A percentile compares a stretch with the other conserved stretches of the same genome.
Evolutionary conservation across 768 basidiomycete genomes (phyloP).

Genomic region (Auriscalpium orientale): DNA sequence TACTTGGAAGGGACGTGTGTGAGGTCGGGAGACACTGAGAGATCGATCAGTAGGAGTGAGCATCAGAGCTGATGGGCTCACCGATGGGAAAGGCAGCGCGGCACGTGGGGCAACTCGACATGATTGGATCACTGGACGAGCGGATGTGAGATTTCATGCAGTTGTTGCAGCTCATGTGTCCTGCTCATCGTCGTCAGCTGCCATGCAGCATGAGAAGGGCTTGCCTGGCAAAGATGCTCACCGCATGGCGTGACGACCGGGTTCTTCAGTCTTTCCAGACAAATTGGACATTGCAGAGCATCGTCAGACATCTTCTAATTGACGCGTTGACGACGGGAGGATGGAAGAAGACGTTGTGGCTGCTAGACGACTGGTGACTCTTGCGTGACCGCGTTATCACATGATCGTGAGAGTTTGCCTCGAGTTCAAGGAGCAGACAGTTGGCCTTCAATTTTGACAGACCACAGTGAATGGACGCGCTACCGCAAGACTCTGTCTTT

Average conservation of each 20-base stretch:
- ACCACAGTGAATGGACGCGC: too few species aligned
- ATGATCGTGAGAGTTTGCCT: too few species aligned
- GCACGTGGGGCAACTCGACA: conserved; percentile 10
- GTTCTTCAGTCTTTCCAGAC: conserved; percentile 4
- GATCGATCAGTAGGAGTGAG: neutral
- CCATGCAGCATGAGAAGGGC: neutral
- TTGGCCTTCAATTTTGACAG: too few species aligned
- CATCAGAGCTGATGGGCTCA: neutral
- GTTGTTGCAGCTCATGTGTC: conserved; percentile 7
- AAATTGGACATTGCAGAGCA: conserved; percentile 7
- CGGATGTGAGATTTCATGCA: conserved; percentile 3
- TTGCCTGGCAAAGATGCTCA: neutral
- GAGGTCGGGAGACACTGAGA: conserved; percentile 4
- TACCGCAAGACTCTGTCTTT: too few species aligned
- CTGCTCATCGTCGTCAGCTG: neutral
- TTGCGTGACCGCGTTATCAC: too few species aligned
- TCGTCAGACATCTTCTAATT: neutral
- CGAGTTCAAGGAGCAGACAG: too few species aligned
- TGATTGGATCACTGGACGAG: neutral
- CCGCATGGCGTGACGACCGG: conserved; percentile 10
- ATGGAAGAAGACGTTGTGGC: neutral
- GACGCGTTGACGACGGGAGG: neutral
- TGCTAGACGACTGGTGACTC: too few species aligned
- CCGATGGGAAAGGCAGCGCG: conserved; percentile 7
- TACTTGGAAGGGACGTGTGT: conserved; percentile 6